Percentiles rank a stretch among this genome's conserved stretches.
Conservation (phyloP, 495 filamentous ascomycete genomes). For the Neurospora tetraspora region DNA sequence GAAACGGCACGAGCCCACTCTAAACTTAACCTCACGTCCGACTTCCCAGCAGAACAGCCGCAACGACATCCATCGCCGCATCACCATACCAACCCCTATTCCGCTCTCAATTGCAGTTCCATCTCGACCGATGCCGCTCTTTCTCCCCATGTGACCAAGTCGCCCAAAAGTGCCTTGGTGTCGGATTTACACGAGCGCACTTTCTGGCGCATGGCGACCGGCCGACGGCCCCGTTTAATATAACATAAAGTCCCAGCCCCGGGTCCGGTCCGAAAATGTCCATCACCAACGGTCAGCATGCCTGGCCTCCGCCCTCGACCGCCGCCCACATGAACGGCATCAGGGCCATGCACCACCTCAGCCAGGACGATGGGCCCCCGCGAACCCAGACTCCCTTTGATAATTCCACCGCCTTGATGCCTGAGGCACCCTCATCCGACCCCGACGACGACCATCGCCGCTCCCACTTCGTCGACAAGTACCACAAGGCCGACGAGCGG, state of each 20-base stretch:
- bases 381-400: conserved; percentile 30
- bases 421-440: conserved; percentile 38
- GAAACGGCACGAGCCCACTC: conserved; percentile 26
- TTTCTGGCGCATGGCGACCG: conserved; percentile 39
- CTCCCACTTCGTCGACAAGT: conserved; percentile 34
- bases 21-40: conserved; percentile 36
- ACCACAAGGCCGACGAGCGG: conserved; percentile 28
- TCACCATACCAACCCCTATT: conserved; percentile 27
- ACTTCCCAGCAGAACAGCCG: conserved; percentile 30
- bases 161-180: conserved; percentile 25
- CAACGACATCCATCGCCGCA: conserved; percentile 30
- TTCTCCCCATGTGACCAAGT: conserved; percentile 30
- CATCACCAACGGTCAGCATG: conserved; percentile 39
- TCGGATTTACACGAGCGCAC: conserved; percentile 35
- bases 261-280: conserved; percentile 32
- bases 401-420: conserved; percentile 32
- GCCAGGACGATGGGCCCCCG: conserved; percentile 26
- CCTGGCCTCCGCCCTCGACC: conserved; percentile 32
- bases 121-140: conserved; percentile 34
- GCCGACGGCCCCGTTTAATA: conserved; percentile 16
- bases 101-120: conserved; percentile 16
- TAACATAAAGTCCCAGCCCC: conserved; percentile 5
- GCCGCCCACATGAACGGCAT: conserved; percentile 24
- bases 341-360: conserved; percentile 16
- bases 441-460: conserved; percentile 34